Percentiles rank a stretch among this genome's conserved stretches.
phyloP scores from a whole-genome alignment of 306 rosid genomes.

The Calophaca sinica region DNA sequence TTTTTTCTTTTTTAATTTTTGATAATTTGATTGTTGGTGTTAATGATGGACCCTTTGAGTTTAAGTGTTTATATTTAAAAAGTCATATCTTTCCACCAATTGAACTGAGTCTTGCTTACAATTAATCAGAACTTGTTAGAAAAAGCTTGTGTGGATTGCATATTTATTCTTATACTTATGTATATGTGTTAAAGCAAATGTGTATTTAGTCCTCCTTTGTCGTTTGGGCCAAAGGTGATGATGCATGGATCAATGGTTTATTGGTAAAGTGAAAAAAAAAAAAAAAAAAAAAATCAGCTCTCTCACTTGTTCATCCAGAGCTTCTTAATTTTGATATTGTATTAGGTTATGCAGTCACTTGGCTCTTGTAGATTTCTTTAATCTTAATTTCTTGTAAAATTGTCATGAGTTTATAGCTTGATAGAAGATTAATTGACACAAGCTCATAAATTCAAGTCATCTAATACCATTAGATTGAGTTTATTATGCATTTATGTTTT shows the following conservation, averaged over 20 bases:
- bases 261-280: background rate
- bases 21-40: slow-evolving; percentile 11
- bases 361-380: slow-evolving; percentile 9
- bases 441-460: slow-evolving; percentile 7
- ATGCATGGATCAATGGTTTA: background rate
- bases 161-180: background rate
- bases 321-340: background rate
- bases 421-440: background rate
- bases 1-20: background rate
- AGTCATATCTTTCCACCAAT: background rate
- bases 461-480: background rate
- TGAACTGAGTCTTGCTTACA: background rate
- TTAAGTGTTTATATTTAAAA: background rate
- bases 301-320: background rate
- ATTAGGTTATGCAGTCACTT: slow-evolving; percentile 26
- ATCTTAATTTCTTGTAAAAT: background rate
- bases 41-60: slow-evolving; percentile 23
- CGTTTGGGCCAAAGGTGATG: too few relatives aligned
- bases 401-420: background rate
- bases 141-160: background rate
- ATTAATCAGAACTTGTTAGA: background rate
- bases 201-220: too few relatives aligned
- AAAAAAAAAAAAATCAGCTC: background rate
- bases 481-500: background rate
- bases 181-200: background rate